Evolutionary conservation across 805 yeast genomes (phyloP).

Genomic region (Nematodospora valgi): DNA sequence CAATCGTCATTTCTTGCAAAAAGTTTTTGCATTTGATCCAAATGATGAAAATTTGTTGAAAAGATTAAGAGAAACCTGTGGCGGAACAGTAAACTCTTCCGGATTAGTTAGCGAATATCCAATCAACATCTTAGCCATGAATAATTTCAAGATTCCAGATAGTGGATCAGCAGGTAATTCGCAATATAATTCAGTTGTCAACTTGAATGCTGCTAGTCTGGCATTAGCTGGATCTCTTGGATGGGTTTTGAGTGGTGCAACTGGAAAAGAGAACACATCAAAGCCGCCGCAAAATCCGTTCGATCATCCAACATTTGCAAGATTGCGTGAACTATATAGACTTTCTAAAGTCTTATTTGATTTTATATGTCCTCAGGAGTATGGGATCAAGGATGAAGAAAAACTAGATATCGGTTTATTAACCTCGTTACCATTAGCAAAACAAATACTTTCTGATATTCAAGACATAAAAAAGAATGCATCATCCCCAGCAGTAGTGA

Average conservation of each 20-base stretch:
- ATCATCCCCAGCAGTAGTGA: conserved; percentile 70
- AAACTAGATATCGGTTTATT: conserved; percentile 92
- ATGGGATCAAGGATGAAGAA: conserved; percentile 93
- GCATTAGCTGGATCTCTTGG: conserved; percentile 66
- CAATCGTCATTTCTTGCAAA: conserved; percentile 82
- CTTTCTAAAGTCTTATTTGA: conserved; percentile 92
- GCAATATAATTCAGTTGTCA: conserved; percentile 15
- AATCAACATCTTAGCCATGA: conserved; percentile 70
- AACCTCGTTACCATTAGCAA: conserved; percentile 91
- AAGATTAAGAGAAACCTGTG: conserved; percentile 38
- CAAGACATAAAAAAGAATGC: conserved; percentile 70
- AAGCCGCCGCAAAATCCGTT: conserved; percentile 43
- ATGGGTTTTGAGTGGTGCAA: conserved; percentile 46
- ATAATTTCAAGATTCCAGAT: conserved; percentile 64
- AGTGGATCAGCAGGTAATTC: conserved; percentile 14
- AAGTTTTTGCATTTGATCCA: conserved; percentile 68
- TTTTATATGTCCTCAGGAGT: conserved; percentile 97
- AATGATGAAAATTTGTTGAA: conserved; percentile 33
- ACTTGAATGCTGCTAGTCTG: conserved; percentile 18
- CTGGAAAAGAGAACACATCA: conserved; percentile 12
- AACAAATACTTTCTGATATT: conserved; percentile 78
- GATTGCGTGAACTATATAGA: conserved; percentile 83
- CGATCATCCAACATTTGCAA: conserved; percentile 74
- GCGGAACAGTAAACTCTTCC: conserved; percentile 44
- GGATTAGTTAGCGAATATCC: conserved; percentile 69